Conservation (phyloP, 345 rosid genomes). For the Aquilaria sinensis region DNA sequence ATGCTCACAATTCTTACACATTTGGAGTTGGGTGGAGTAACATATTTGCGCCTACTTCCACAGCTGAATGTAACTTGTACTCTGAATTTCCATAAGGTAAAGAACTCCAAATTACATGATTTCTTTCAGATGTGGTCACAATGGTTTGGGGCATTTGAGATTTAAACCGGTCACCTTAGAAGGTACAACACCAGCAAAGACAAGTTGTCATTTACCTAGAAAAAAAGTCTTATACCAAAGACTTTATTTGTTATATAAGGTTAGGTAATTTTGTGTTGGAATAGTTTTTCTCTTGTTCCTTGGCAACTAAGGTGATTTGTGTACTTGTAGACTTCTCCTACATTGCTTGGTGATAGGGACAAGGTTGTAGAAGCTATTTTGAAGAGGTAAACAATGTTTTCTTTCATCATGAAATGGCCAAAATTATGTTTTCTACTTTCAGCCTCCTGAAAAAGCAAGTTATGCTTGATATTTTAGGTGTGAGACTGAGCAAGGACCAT, state of each 20-base stretch:
- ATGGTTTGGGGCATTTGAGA: too few relatives aligned
- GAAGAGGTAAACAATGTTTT: conserved; percentile 43
- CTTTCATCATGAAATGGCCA: conserved; percentile 1
- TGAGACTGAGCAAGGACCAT: conserved; percentile 60
- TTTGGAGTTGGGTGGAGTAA: conserved; percentile 84
- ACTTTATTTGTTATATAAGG: too few relatives aligned
- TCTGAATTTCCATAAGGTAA: conserved; percentile 88
- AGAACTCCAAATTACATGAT: conserved; percentile 8
- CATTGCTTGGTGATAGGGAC: conserved; percentile 60
- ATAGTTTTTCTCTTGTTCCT: conserved; percentile 13
- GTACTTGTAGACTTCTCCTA: conserved; percentile 65
- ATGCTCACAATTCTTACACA: conserved; percentile 85
- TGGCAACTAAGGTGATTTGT: conserved; percentile 21
- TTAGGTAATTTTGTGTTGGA: too few relatives aligned
- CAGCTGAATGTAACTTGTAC: conserved; percentile 67
- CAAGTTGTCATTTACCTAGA: too few relatives aligned
- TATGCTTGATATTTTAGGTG: conserved; percentile 39
- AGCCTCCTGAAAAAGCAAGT: conserved; percentile 5
- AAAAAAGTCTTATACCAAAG: too few relatives aligned
- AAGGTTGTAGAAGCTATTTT: conserved; percentile 58
- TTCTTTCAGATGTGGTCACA: neutral
- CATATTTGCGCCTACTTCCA: conserved; percentile 71
- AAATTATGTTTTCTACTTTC: conserved; percentile 5
- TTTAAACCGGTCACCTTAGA: too few relatives aligned
- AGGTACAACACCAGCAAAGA: too few relatives aligned